A percentile compares a stretch with the other conserved stretches of the same genome.
Conservation (phyloP, 805 yeast species). For the Yueomyces sp. region DNA sequence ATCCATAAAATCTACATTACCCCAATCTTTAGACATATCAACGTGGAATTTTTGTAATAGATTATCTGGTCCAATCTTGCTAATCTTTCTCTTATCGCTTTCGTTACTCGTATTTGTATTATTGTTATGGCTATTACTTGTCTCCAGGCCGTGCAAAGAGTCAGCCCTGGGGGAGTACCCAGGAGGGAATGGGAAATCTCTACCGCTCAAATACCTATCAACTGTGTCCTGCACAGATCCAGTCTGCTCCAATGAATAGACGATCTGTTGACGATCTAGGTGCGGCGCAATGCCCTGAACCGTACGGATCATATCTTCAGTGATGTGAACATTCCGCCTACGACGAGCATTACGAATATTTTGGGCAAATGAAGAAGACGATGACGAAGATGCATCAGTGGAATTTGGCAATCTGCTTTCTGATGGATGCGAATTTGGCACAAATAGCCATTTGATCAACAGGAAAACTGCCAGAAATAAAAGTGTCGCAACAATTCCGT, state of each 20-base stretch:
- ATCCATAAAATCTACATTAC: conserved; percentile 5
- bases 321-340: conserved; percentile 33
- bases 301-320: conserved; percentile 66
- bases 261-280: conserved; percentile 55
- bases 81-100: conserved; percentile 19
- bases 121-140: neutral
- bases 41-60: conserved; percentile 17
- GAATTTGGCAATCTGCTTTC: conserved; percentile 3
- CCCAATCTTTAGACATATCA: conserved; percentile 11
- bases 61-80: conserved; percentile 21
- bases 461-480: neutral
- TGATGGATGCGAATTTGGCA: conserved; percentile 4
- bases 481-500: neutral
- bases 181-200: conserved; percentile 47
- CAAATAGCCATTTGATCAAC: neutral
- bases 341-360: conserved; percentile 1
- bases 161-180: conserved; percentile 16
- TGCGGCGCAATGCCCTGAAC: conserved; percentile 76
- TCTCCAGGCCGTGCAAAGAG: neutral
- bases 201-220: conserved; percentile 47
- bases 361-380: neutral
- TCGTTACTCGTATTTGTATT: neutral
- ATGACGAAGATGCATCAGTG: conserved; percentile 1
- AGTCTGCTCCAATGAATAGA: conserved; percentile 56
- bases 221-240: conserved; percentile 77